Base-by-base conservation (phyloP, 441 rosid genomes). In the Rhodomyrtus psidioides region DNA sequence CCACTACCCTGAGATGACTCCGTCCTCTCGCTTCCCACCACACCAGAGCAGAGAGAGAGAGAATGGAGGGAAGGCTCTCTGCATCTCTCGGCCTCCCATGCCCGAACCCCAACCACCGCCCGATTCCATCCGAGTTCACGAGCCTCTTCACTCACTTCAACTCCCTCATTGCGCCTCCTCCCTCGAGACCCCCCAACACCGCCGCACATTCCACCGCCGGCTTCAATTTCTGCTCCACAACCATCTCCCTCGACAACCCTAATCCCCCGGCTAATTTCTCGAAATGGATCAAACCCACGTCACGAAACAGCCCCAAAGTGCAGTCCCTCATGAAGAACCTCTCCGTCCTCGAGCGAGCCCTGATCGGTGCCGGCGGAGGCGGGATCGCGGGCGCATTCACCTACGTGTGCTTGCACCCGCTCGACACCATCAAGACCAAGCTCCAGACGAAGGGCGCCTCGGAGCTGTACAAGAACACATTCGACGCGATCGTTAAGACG, bases 351-450 rank as follows among this genome's bases (percentile, higher is more conserved):
- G 99, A 95, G 90, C 94, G 98, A 46, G 98, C 98, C 57, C 87
- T 96, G 1, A 92, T 95, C n/a, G 98, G 98, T 19, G 97, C 98
- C 4, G 98, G 89, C 34, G 97, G 89, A 39, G 98, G 99, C 49
- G 98, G 99, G 56, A 90, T 97, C 70, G 98, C 98, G 7, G 98
- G 99, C 13, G 99, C 99, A 0, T 96, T 97, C 87, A 96, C 99
- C 12, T 95, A 96, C 88, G 97, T 95, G 17, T 94, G 98, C 84
- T 94, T 96, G 26, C 95, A 70, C 85, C 99, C 99, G 1, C 92
- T 97, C 16, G 99, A 97, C 86, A 93, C 98, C 23, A 92, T 97
- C 92, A 95, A 96, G 88, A 97, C 99, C 60, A 97, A 97, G 92
- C 86, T 96, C 87, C 99, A 97, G 79, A 94, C 99, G 0, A 95